Base-by-base conservation (phyloP, 495 filamentous ascomycete genomes). In the Bathelium albidoporum region DNA sequence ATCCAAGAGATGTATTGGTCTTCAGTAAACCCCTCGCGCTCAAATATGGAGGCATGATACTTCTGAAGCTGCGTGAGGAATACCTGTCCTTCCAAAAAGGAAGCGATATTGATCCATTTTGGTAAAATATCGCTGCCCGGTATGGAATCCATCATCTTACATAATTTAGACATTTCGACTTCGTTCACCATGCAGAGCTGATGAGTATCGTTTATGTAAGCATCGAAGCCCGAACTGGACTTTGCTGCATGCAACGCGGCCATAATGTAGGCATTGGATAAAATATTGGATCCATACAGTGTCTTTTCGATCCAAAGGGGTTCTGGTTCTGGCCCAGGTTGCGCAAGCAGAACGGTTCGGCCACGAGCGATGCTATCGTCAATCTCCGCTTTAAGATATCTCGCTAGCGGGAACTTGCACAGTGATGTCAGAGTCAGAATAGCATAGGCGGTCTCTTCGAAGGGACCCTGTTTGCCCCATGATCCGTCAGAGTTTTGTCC, bases 231-330 rank as follows among this genome's bases (percentile, higher is more conserved):
- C 43, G 4, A 20, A 49, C 20, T 18, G 43, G 10, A 18, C 10
- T 11, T 18, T n/a, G n/a, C 49, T 26, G 58, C 61, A 32, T 70
- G 65, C 5, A 70, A 20, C 2, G 78, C 77, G 0, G 76, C 69
- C 7, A 77, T 59, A 32, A 61, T 69, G 59, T 79, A 80, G 2
- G 70, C 64, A 43, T 74, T 29, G 0, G 67, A 62, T 1, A 79
- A 64, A 2, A 74, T 49, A 1, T 58, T 20, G 1, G 71, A 77
- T 24, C 61, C 61, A 60, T 76, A 79, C 4, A 67, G 70, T 32
- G 75, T 73, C 60, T 80, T 79, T 59, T 79, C 76, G 9, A 78
- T 71, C 77, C 78, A 80, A 1, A 77, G 24, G 39, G 5, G 9
- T 10, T 18, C 3, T 49, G 43, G 43, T 18, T 49, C 20, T 3